phyloP scores from a whole-genome alignment of 768 basidiomycete genomes.

The Russula lepida region DNA sequence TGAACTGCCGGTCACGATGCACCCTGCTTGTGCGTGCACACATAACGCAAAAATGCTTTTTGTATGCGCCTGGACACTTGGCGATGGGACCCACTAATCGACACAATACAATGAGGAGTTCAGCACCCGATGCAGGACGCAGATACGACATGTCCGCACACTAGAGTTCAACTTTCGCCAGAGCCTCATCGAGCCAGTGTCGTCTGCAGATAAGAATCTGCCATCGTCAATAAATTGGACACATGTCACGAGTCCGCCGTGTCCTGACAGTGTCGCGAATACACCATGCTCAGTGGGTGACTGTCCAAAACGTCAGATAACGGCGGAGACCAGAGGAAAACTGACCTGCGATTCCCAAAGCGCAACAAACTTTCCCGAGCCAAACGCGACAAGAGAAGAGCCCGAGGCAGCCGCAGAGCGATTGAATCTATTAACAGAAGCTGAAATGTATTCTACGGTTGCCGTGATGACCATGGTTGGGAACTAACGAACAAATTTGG shows the following conservation, averaged over 20 bases:
- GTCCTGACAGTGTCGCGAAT: conserved; percentile 63
- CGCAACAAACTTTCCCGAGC: conserved; percentile 45
- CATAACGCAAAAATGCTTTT: conserved; percentile 64
- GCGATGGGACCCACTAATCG: conserved; percentile 47
- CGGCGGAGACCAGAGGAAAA: conserved; percentile 4
- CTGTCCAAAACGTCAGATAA: conserved; percentile 1
- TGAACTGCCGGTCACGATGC: conserved; percentile 72
- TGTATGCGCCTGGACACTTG: conserved; percentile 49
- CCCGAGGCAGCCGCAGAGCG: conserved; percentile 31
- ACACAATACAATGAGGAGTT: conserved; percentile 15
- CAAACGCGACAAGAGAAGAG: conserved; percentile 44
- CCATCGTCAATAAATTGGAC: conserved; percentile 54
- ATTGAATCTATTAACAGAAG: conserved; percentile 40
- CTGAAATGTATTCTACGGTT: conserved; percentile 36
- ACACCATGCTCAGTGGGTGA: conserved; percentile 43
- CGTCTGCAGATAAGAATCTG: conserved; percentile 63
- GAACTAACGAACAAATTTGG: not conserved
- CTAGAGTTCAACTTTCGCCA: conserved; percentile 43
- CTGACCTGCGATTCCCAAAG: conserved; percentile 51
- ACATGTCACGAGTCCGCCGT: conserved; percentile 65
- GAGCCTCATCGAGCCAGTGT: conserved; percentile 53
- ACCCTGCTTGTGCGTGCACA: conserved; percentile 30
- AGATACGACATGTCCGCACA: conserved; percentile 33
- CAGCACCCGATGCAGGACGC: conserved; percentile 15
- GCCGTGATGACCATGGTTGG: conserved; percentile 11